phyloP scores from a whole-genome alignment of 768 basidiomycete genomes.

The Agrocybe chaxingu region DNA sequence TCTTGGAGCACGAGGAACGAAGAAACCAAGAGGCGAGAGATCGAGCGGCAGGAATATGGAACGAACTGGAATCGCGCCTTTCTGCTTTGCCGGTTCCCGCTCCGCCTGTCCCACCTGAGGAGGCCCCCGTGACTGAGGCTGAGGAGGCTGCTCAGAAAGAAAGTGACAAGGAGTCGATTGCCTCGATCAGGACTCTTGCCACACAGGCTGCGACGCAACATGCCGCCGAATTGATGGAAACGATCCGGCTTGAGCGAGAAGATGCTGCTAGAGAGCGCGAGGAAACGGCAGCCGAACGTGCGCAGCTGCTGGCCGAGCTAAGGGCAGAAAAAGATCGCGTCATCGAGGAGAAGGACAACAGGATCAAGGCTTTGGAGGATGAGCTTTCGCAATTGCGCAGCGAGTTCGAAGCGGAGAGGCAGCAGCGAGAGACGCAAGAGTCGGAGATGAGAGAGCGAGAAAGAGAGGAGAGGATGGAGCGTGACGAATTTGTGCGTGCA shows the following conservation, averaged over 20 bases:
- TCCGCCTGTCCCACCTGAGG: not conserved
- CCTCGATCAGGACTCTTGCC: conserved; percentile 37
- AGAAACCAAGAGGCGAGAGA: conserved; percentile 55
- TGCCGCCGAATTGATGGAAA: conserved; percentile 56
- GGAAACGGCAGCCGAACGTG: conserved; percentile 50
- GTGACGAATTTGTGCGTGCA: conserved; percentile 53
- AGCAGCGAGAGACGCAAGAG: conserved; percentile 54
- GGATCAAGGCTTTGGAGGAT: conserved; percentile 59
- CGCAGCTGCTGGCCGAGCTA: conserved; percentile 40
- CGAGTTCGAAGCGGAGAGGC: conserved; percentile 64
- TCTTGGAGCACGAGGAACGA: conserved; percentile 35
- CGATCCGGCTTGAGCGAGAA: conserved; percentile 56
- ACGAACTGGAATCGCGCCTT: conserved; percentile 36
- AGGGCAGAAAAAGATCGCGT: conserved; percentile 46
- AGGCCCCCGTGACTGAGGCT: conserved; percentile 9
- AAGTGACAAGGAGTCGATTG: conserved; percentile 35
- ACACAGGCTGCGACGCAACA: conserved; percentile 56
- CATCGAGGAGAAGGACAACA: conserved; percentile 48
- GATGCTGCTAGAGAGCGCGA: conserved; percentile 56
- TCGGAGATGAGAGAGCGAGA: conserved; percentile 62
- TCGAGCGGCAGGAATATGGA: conserved; percentile 44
- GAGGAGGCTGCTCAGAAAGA: conserved; percentile 21
- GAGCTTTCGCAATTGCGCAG: conserved; percentile 54
- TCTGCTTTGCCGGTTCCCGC: conserved; percentile 28
- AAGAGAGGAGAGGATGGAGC: conserved; percentile 51